Base-by-base conservation (phyloP, 75 land plant genomes). In the Pinus tabuliformis region DNA sequence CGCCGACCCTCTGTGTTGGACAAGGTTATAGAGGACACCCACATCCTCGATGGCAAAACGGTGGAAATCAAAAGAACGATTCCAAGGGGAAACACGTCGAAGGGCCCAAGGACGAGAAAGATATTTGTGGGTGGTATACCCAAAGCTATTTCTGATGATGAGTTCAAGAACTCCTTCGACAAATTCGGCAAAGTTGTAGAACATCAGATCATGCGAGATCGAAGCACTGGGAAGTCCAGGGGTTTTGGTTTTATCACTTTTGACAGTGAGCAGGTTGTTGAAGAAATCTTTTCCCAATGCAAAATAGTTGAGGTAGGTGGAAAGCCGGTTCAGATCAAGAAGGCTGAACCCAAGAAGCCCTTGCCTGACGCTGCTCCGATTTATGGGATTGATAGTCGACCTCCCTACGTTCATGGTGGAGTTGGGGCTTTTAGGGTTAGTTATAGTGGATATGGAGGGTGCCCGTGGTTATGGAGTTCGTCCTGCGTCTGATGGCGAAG, bases 201-300 rank as follows among this genome's bases (percentile, higher is more conserved):
- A 74, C 84, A 89, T 74, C 91, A 91, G 57, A 91, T 93, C 22
- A 91, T 93, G 93, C 83, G 83, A 30, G 96, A 93, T 73, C 89
- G 88, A 64, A 81, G 80, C 62, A 87, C 93, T 54, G 91, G 94
- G 8, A 80, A 91, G 2, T 91, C 96, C 18, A 85, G 91, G 39
- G 96, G 96, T 33, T 93, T 93, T 81, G 96, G 94, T 14, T 93
- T 93, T 80, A 78, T 93, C 22, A 89, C 89, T 36, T 93, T 93
- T 81, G 94, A 89, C 36, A 89, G 65, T 77, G 94, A 93, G 73
- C 91, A 91, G 56, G 58, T 80, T 62, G 96, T 89, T 49, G 91
- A 89, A 63, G 86, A 84, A 21, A 64, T 93, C 1, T 75, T 93
- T 5, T 73, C 91, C 9, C 78, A 87, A 36, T 89, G 86, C 14